Percentiles rank a stretch among this genome's conserved stretches.
These are phyloP conservation scores for Nemania abortiva DNA, from an alignment of 2,329 filamentous ascomycete genomes.

Conservation along the genomic window DNA sequence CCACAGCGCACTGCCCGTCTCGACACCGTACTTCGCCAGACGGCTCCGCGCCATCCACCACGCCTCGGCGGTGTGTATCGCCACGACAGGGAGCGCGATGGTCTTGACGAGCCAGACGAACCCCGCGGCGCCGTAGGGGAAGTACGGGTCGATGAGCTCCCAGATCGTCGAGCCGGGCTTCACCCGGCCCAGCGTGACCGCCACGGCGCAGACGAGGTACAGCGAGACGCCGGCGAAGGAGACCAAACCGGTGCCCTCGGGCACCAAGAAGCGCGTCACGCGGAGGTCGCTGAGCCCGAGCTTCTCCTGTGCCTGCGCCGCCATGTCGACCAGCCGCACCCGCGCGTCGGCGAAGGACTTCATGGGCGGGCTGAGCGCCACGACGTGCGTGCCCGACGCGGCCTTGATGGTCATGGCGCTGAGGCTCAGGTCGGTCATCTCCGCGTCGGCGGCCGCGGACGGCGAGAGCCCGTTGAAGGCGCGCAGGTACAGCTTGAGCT, in stretches of 20 bases:
- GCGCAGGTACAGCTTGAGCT: conserved; percentile 81
- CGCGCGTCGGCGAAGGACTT: conserved; percentile 75
- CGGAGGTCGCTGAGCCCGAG: conserved; percentile 69
- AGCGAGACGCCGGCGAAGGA: conserved; percentile 67
- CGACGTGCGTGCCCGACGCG: conserved; percentile 59
- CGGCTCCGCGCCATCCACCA: conserved; percentile 62
- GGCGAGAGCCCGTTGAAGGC: conserved; percentile 73
- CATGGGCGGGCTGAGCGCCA: conserved; percentile 79
- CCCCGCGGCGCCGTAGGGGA: conserved; percentile 66
- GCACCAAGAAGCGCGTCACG: conserved; percentile 57
- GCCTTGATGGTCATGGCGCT: conserved; percentile 71
- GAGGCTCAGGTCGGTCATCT: conserved; percentile 75
- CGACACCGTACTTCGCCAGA: conserved; percentile 62
- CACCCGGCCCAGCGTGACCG: conserved; percentile 62
- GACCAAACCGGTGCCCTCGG: conserved; percentile 60
- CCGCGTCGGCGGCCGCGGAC: conserved; percentile 66
- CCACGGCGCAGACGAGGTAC: conserved; percentile 65
- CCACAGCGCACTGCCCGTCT: conserved; percentile 62
- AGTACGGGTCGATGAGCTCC: conserved; percentile 61
- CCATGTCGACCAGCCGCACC: conserved; percentile 78
- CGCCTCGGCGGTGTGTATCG: conserved; percentile 75
- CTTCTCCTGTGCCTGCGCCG: conserved; percentile 64
- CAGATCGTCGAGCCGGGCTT: conserved; percentile 64
- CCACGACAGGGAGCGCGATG: conserved; percentile 70
- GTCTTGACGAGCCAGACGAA: conserved; percentile 70